These are phyloP conservation scores for Yamadazyma akitaensis DNA, from an alignment of 805 yeast species.

Conservation along the genomic window DNA sequence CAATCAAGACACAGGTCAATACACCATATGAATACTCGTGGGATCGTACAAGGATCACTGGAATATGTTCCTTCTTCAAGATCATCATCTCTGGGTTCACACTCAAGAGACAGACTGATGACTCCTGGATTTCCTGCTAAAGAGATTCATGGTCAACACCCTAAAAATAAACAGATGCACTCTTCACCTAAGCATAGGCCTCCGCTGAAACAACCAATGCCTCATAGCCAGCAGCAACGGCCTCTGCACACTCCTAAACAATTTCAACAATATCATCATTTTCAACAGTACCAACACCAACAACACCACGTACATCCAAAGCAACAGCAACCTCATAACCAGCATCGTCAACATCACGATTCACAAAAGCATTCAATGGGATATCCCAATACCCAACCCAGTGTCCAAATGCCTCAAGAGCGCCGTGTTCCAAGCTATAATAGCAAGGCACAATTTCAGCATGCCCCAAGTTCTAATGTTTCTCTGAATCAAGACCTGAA, in stretches of 20 bases:
- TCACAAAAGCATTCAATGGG: background rate
- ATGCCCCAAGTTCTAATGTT: background rate
- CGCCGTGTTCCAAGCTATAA: background rate
- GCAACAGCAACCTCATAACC: conserved; percentile 1
- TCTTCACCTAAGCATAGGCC: background rate
- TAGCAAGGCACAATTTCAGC: background rate
- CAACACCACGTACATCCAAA: background rate
- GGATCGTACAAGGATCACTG: background rate
- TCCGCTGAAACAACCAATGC: background rate
- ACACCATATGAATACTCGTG: background rate
- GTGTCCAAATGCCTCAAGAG: background rate
- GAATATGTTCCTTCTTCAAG: conserved; percentile 6
- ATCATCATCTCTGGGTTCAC: conserved; percentile 12
- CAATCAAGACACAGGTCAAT: background rate
- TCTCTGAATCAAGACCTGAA: background rate
- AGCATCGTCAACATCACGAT: background rate
- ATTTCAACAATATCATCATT: background rate
- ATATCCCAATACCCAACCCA: background rate
- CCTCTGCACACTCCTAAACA: background rate
- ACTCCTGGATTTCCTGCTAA: background rate
- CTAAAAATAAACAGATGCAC: conserved; percentile 1
- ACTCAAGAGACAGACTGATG: conserved; percentile 1
- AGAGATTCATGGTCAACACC: background rate
- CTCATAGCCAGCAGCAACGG: background rate
- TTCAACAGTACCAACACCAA: conserved; percentile 1